Conservation (phyloP, 129 eudicot genomes). For the Lactuca saligna region DNA sequence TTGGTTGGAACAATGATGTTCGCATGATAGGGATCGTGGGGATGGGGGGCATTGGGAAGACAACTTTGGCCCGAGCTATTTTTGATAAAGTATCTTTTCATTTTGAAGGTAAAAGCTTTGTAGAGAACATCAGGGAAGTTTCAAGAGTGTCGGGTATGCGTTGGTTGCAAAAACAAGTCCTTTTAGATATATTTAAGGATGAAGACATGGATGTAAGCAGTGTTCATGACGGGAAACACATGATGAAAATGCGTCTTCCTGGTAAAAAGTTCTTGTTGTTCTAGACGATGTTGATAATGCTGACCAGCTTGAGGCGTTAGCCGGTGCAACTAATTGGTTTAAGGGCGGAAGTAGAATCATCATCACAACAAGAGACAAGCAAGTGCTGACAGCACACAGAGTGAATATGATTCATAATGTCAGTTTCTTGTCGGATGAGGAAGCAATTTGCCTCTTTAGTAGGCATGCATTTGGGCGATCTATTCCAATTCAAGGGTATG, state of each 20-base stretch:
- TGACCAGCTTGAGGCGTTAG: background rate
- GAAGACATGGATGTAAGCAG: background rate
- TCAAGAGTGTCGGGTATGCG: background rate
- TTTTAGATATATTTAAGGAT: background rate
- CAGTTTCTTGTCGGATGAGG: background rate
- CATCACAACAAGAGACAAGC: background rate
- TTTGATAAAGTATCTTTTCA: too few relatives aligned
- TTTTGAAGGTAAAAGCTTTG: too few relatives aligned
- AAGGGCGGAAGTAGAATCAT: background rate
- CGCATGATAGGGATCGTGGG: constrained; percentile 17
- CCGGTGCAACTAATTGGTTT: background rate
- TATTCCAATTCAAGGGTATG: too few relatives aligned
- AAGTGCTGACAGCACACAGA: background rate
- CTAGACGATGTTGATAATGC: constrained; percentile 1
- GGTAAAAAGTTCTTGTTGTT: constrained; percentile 10
- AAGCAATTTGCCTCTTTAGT: too few relatives aligned
- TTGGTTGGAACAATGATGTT: background rate
- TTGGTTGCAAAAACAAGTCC: background rate
- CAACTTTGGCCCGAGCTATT: too few relatives aligned
- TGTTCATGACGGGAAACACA: background rate
- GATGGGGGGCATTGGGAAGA: background rate
- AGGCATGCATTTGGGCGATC: background rate
- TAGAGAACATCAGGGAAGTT: background rate
- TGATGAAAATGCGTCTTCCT: background rate
- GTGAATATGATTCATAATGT: background rate